Evolutionary conservation across 352 stramenopile species (phyloP), one percentile per base, ranked within the genome.

Genomic region (Globisporangium echinulatum): DNA sequence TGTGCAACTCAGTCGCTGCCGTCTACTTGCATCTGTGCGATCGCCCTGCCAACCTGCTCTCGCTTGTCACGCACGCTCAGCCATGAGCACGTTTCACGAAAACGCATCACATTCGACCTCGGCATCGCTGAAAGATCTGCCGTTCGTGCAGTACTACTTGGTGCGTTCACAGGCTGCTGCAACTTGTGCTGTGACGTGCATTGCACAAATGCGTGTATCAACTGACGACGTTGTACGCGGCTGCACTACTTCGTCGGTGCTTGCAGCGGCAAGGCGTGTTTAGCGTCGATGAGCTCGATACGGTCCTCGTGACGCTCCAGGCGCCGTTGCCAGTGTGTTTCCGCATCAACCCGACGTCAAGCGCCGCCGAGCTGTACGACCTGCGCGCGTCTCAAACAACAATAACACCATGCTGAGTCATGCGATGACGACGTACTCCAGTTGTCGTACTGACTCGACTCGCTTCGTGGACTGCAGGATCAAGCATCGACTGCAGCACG

Each of bases 141-240:
- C 62, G 40, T 73, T 90, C 55, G 67, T 87, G 54, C 73, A 89
- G 60, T 91, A 89, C 61, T 91, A 91, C 56, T 43, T 91, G 60
- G 77, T 88, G 61, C 25, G 61, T 33, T n/a, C 15, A 14, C n/a
- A 10, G 5, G 11, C 11, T 49, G 37, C 10, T n/a, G 37, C 50
- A n/a, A 52, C 15, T 39, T 42, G 36, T 5, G 8, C 36, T 1
- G 39, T 13, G 8, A 38, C 14, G 10, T 9, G 11, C 46, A n/a
- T 13, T 8, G n/a, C 13, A 43, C 39, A 43, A 3, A 17, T 13
- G 19, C 25, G 9, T 19, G 40, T 2, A 17, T 38, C 6, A 17
- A 36, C 60, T 54, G 44, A 49, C 51, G 8, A 7, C 39, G 43
- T 58, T 49, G 4, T 44, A 7, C 42, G 9, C 19, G 36, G 11